A percentile compares a stretch with the other conserved stretches of the same genome.
Evolutionary conservation across 352 stramenopile genomes (phyloP).

Genomic region (Globisporangium abappressorium): DNA sequence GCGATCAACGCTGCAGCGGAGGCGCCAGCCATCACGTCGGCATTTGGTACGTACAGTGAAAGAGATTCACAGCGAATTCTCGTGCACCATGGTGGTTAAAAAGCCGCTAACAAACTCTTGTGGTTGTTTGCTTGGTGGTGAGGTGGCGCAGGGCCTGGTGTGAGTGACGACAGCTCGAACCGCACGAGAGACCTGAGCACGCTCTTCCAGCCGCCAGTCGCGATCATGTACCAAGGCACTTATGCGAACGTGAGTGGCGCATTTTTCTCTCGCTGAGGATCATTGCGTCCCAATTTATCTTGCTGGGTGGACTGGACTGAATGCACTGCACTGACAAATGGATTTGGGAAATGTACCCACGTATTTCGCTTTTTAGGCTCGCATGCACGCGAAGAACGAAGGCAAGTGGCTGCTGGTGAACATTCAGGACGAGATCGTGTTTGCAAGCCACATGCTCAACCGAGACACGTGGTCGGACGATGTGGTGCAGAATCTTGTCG

Average conservation of each 20-base stretch:
- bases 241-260: constrained; percentile 57
- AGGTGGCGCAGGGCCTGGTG: constrained; percentile 12
- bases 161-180: constrained; percentile 14
- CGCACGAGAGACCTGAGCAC: constrained; percentile 52
- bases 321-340: neutral
- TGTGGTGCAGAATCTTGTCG: constrained; percentile 92
- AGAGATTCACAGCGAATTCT: neutral
- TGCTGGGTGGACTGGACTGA: neutral
- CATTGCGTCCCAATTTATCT: neutral
- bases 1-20: constrained; percentile 48
- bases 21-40: constrained; percentile 29
- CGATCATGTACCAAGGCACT: constrained; percentile 77
- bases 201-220: constrained; percentile 73
- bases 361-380: constrained; percentile 29
- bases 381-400: constrained; percentile 77
- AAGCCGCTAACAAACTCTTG: neutral
- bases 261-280: neutral
- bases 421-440: constrained; percentile 93
- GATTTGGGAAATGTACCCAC: neutral
- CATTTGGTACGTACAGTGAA: constrained; percentile 31
- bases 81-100: neutral
- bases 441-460: constrained; percentile 95
- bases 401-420: constrained; percentile 94
- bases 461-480: constrained; percentile 95
- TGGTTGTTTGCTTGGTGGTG: neutral